Base-by-base conservation (phyloP, 345 rosid species). In the Durio zibethinus region DNA sequence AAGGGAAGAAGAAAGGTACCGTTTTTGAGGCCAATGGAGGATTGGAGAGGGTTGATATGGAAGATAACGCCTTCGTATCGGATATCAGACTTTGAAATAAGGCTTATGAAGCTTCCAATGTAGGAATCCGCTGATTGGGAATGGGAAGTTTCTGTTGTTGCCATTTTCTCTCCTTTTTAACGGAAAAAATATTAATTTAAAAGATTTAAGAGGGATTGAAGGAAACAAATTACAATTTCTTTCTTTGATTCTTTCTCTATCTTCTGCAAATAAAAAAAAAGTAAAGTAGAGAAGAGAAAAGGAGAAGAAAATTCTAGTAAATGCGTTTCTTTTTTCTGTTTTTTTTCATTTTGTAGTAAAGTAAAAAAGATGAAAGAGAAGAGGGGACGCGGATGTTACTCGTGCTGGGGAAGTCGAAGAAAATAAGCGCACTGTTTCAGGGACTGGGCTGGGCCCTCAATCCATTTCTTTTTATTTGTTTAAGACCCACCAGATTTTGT, bases 21-120 rank as follows among this genome's bases (percentile, higher is more conserved):
- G 60, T 86, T 85, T 47, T 77, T 45, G 36, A 89, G 84, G 67
- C 85, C 83, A 70, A 87, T 78, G 75, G 82, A 80, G 27, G 87
- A 82, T 59, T 84, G 87, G n/a, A 77, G 86, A 43, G 82, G 79
- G 64, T 85, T 78, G 84, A 89, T 75, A 79, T 73, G 74, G 64
- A 78, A 85, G 1, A 89, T 81, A 54, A 83, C 67, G 69, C 90
- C 92, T 75, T 87, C 89, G 75, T 87, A 89, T 2, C 88, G 82
- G 80, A 87, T 89, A 70, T 84, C 86, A 15, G 81, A 82, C 82
- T 85, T 85, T 2, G 87, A 87, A 80, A 82, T 78, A 54, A 89
- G 57, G 85, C 85, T 84, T 0, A 89, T 77, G 83, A 77, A 77
- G 74, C 89, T 82, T 25, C 89, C 89, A 14, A 84, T 1, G 38